Evolutionary conservation across 129 eudicot genomes (phyloP), one percentile per base, ranked within the genome.

Genomic region (Artemisia annua): DNA sequence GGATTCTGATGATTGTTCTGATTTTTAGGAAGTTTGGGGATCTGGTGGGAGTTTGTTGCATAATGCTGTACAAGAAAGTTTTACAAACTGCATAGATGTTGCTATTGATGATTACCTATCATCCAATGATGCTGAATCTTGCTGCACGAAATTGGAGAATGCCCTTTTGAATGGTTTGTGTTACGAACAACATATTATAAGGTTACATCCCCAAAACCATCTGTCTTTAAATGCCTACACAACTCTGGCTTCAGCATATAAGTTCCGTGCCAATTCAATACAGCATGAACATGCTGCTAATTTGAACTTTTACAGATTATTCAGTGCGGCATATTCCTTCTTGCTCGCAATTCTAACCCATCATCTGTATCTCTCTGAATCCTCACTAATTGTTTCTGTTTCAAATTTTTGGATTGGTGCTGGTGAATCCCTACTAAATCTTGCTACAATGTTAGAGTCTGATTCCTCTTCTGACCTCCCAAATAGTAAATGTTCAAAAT

Each of bases 141-240:
- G 95, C 70, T 83, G 89, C 83, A 74, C 77, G 49, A 91, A 91
- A 77, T 87, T 91, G 11, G 92, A 86, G 67, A 63, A 65, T 69
- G 66, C 74, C 55, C 89, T 91, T 55, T 59, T 52, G 54, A 65
- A 75, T 32, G 81, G 84, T 5, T 61, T 63, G 5, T 20, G 20
- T 19, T 18, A 46, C 30, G 60, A 73, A 62, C 77, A 67, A 10
- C 68, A 43, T 19, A 59, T 59, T 3, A 58, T 74, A 22, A 75
- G 68, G 78, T 82, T 82, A 71, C 87, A 86, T 44, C 91, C 85
- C 46, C 76, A 83, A 63, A 83, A 87, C 46, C 86, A 85, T 81
- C 67, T 80, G 14, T 83, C 97, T 46, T 58, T 83, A 35, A 83
- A 83, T 22, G 86, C 87, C 76, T 90, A 90, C 83, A 85, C 86